Conservation (phyloP, 441 rosid genomes). For the Kokia cookei region DNA sequence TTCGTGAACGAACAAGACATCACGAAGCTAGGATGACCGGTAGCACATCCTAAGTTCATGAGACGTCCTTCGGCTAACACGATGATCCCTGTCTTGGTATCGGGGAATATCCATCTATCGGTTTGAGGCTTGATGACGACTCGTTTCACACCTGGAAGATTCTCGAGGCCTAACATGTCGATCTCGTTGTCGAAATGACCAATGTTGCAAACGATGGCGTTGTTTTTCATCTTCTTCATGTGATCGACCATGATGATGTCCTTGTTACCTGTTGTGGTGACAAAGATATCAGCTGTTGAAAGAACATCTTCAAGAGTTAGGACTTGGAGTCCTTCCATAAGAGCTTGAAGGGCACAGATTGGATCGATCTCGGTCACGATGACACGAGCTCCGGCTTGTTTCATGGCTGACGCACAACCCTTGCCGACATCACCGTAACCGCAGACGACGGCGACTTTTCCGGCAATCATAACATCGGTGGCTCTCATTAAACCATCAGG, state of each 20-base stretch:
- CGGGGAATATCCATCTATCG: constrained; percentile 52
- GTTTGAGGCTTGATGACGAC: constrained; percentile 54
- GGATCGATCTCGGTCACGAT: constrained; percentile 88
- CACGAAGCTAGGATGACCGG: constrained; percentile 91
- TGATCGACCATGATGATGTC: constrained; percentile 74
- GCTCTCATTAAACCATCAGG: constrained; percentile 70
- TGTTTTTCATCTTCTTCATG: constrained; percentile 92
- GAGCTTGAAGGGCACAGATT: constrained; percentile 86
- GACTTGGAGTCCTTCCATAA: constrained; percentile 83
- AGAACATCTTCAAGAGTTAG: constrained; percentile 60
- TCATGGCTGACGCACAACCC: constrained; percentile 87
- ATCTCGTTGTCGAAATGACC: constrained; percentile 89
- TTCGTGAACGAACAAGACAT: constrained; percentile 95
- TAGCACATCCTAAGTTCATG: constrained; percentile 59
- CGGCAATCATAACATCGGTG: constrained; percentile 73
- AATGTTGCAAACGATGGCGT: constrained; percentile 86
- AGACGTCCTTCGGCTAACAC: constrained; percentile 49
- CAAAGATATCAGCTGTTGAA: constrained; percentile 67
- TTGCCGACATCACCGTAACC: constrained; percentile 92
- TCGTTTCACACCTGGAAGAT: constrained; percentile 31
- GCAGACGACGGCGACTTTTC: constrained; percentile 66
- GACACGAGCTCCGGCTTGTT: constrained; percentile 88
- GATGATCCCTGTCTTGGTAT: constrained; percentile 44
- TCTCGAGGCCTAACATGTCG: constrained; percentile 53
- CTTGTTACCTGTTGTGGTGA: constrained; percentile 86